Percentiles rank a stretch among this genome's conserved stretches.
phyloP scores from a whole-genome alignment of 495 filamentous ascomycete genomes.

The Tuber calosporum region DNA sequence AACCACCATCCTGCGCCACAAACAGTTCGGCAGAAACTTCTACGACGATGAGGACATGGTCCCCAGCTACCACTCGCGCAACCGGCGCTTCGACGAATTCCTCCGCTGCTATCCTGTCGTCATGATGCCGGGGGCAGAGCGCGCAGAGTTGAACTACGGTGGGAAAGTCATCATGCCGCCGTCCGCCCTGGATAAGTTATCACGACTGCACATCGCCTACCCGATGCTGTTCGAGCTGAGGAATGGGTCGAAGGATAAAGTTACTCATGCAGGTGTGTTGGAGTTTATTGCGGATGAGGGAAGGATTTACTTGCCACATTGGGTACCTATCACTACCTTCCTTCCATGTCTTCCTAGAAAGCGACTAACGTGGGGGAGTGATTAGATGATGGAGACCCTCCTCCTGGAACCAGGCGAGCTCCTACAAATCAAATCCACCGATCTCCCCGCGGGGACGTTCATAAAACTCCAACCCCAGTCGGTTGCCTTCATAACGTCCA shows the following conservation, averaged over 20 bases:
- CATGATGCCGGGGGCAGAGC: constrained; percentile 85
- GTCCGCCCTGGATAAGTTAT: constrained; percentile 90
- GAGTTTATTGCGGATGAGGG: constrained; percentile 98
- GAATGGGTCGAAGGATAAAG: constrained; percentile 69
- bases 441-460: constrained; percentile 76
- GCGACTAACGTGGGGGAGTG: constrained; percentile 19
- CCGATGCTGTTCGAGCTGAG: constrained; percentile 93
- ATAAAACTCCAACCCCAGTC: constrained; percentile 95
- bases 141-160: constrained; percentile 86
- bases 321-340: constrained; percentile 55
- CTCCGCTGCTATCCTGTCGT: constrained; percentile 90
- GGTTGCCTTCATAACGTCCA: constrained; percentile 74
- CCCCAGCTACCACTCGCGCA: constrained; percentile 33
- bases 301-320: constrained; percentile 88
- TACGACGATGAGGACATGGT: constrained; percentile 32
- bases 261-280: constrained; percentile 86
- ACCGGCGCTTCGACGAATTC: constrained; percentile 86
- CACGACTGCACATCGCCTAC: constrained; percentile 92
- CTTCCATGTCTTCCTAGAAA: neutral
- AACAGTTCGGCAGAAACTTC: constrained; percentile 31
- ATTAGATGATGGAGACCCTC: constrained; percentile 86
- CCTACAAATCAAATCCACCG: constrained; percentile 86
- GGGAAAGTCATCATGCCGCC: constrained; percentile 96
- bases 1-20: constrained; percentile 14
- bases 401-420: constrained; percentile 84